Conservation (phyloP, 345 rosid species). For the Stellera chamaejasme region DNA sequence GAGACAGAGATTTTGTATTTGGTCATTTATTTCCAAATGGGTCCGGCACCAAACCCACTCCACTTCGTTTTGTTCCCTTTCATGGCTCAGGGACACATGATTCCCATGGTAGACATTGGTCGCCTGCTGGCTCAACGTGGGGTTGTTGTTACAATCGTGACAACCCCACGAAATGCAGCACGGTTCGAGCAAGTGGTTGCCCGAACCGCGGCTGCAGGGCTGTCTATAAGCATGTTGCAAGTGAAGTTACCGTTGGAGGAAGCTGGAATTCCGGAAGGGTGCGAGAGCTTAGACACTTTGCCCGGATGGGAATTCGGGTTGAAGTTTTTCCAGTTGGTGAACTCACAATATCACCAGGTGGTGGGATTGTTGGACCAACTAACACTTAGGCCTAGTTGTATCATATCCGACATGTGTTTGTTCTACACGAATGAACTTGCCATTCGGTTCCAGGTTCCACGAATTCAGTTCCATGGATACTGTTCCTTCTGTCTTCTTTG, state of each 20-base stretch:
- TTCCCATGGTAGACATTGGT: slow-evolving; percentile 20
- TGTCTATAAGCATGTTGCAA: slow-evolving; percentile 13
- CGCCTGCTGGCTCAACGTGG: slow-evolving; percentile 11
- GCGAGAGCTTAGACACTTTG: slow-evolving; percentile 30
- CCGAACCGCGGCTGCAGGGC: slow-evolving; percentile 12
- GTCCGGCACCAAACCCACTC: no score
- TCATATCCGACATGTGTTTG: slow-evolving; percentile 20
- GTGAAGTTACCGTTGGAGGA: slow-evolving; percentile 20
- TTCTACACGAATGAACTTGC: slow-evolving; percentile 15
- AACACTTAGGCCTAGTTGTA: slow-evolving; percentile 21
- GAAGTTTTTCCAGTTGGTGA: slow-evolving; percentile 13
- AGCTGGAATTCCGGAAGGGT: slow-evolving; percentile 27
- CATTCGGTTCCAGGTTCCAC: slow-evolving; percentile 16
- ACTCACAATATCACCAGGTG: slow-evolving; percentile 17
- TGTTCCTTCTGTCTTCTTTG: slow-evolving; percentile 23
- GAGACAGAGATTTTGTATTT: no score
- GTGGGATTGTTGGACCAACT: slow-evolving; percentile 9
- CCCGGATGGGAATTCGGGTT: neutral
- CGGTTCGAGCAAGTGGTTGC: slow-evolving; percentile 3
- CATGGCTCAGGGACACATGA: slow-evolving; percentile 18
- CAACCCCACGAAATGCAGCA: slow-evolving; percentile 20
- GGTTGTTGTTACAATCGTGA: slow-evolving; percentile 13
- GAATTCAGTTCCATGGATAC: slow-evolving; percentile 25
- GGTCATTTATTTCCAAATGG: no score
- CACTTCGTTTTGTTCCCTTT: slow-evolving; percentile 18